phyloP scores from a whole-genome alignment of 768 basidiomycete genomes.

The Pulveroboletus sp. region DNA sequence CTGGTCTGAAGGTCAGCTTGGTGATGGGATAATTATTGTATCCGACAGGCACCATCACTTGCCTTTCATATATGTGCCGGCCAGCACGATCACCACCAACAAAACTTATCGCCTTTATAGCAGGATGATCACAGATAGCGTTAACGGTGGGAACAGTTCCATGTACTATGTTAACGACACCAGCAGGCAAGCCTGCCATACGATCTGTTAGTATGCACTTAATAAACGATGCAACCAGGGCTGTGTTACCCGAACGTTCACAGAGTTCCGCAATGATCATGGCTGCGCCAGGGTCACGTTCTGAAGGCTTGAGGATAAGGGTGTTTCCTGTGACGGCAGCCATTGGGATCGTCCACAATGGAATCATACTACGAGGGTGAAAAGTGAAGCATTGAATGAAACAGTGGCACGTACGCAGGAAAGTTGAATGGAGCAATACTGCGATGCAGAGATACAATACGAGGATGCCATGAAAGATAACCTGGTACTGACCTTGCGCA shows the following conservation, averaged over 20 bases:
- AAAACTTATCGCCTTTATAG: conserved; percentile 92
- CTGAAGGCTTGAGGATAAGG: conserved; percentile 90
- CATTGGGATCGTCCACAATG: conserved; percentile 92
- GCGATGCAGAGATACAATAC: conserved; percentile 1
- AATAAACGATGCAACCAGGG: not conserved
- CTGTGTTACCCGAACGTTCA: conserved; percentile 61
- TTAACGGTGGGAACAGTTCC: conserved; percentile 89
- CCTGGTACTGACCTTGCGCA: conserved; percentile 50
- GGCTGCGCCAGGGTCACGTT: conserved; percentile 93
- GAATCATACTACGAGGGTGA: conserved; percentile 70
- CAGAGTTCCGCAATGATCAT: conserved; percentile 98
- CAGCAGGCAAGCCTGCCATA: conserved; percentile 63
- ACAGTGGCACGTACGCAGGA: conserved; percentile 56
- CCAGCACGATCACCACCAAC: conserved; percentile 94
- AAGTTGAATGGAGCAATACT: conserved; percentile 88
- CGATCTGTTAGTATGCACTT: not conserved
- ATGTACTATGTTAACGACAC: conserved; percentile 90
- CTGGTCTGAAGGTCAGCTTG: conserved; percentile 34
- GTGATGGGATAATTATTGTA: not conserved
- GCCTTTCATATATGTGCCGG: conserved; percentile 89
- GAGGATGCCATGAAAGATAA: not conserved
- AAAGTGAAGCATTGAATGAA: not conserved
- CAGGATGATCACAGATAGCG: conserved; percentile 86
- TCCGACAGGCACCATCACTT: conserved; percentile 5
- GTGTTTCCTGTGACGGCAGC: conserved; percentile 90